phyloP scores from a whole-genome alignment of 2,329 filamentous ascomycete species.

The Pyrenophora teres region DNA sequence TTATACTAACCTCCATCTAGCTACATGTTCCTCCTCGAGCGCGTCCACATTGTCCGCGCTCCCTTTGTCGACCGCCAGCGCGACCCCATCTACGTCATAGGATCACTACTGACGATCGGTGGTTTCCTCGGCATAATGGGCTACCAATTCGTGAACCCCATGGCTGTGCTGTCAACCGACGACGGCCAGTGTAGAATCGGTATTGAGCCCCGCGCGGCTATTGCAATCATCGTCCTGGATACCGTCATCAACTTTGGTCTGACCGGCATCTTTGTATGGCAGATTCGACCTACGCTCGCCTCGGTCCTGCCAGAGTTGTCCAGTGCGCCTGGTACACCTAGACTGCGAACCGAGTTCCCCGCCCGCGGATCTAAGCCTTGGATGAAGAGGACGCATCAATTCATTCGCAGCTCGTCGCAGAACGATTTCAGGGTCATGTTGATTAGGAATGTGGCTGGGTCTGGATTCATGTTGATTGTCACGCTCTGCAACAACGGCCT shows the following conservation, averaged over 20 bases:
- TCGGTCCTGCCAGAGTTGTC: not conserved
- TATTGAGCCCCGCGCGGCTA: constrained; percentile 33
- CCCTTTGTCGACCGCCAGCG: constrained; percentile 33
- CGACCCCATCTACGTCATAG: constrained; percentile 40
- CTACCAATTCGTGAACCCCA: constrained; percentile 31
- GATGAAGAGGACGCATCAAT: not conserved
- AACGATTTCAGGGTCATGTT: constrained; percentile 27
- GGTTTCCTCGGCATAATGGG: constrained; percentile 30
- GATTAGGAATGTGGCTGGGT: constrained; percentile 33
- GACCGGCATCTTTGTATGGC: constrained; percentile 43
- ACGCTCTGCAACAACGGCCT: constrained; percentile 44
- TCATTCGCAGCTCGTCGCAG: constrained; percentile 2
- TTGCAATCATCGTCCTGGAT: constrained; percentile 42
- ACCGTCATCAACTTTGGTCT: constrained; percentile 40
- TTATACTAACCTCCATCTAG: constrained; percentile 12
- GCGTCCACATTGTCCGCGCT: constrained; percentile 42
- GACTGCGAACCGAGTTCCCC: not conserved
- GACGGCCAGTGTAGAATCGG: constrained; percentile 45
- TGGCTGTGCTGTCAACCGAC: constrained; percentile 27
- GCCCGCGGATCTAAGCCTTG: not conserved
- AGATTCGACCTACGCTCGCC: constrained; percentile 34
- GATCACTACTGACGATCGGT: constrained; percentile 23
- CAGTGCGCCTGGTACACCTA: not conserved
- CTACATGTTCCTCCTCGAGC: constrained; percentile 48
- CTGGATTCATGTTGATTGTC: constrained; percentile 37